Percentiles rank a stretch among this genome's conserved stretches.
Conservation (phyloP, 768 basidiomycete genomes). For the Kwoniella sp. region DNA sequence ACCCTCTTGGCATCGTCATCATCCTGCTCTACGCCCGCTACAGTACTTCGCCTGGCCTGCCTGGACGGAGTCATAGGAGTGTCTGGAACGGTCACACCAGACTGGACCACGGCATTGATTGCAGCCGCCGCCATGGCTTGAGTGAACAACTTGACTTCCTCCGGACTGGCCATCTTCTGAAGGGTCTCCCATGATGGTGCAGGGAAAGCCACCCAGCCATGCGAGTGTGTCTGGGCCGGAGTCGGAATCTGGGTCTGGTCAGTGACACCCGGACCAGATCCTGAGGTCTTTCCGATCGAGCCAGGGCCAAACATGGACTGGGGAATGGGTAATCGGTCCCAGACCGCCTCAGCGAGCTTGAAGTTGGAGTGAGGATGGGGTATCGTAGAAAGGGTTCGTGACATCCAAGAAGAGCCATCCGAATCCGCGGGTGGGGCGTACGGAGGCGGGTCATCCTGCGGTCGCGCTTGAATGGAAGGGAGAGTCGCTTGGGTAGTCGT, state of each 20-base stretch:
- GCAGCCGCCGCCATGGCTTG: constrained; percentile 34
- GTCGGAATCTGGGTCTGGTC: no score
- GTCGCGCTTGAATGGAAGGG: neutral
- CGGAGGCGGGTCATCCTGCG: constrained; percentile 41
- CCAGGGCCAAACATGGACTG: constrained; percentile 6
- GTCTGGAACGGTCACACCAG: constrained; percentile 17
- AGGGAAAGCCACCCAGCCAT: constrained; percentile 36
- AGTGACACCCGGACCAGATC: neutral
- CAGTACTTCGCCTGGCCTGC: neutral
- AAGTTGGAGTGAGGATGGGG: constrained; percentile 23
- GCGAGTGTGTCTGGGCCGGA: neutral
- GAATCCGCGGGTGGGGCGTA: constrained; percentile 28
- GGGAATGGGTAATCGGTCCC: constrained; percentile 32
- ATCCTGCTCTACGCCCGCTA: neutral
- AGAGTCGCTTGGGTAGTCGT: constrained; percentile 1
- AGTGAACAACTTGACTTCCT: constrained; percentile 37
- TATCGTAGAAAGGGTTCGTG: constrained; percentile 33
- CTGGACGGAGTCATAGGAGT: neutral
- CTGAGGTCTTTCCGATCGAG: neutral
- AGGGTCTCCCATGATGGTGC: constrained; percentile 42
- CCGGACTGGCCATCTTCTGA: constrained; percentile 33
- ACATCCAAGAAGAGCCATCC: constrained; percentile 29
- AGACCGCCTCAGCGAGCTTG: constrained; percentile 32
- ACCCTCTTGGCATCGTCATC: neutral
- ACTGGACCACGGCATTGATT: constrained; percentile 36